These are phyloP conservation scores for Paramecium pentaurelia DNA, from an alignment of 73 alveolate species.

Conservation along the genomic window DNA sequence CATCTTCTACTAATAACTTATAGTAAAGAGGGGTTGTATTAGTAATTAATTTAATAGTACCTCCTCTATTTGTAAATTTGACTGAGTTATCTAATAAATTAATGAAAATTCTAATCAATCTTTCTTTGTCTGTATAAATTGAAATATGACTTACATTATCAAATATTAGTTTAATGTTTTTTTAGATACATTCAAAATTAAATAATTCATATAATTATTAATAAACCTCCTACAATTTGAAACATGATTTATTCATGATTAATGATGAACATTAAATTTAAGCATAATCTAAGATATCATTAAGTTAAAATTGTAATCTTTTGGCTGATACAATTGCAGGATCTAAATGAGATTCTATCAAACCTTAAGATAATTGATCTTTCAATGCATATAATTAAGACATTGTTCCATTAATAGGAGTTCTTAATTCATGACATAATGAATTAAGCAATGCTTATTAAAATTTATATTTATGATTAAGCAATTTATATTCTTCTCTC, in stretches of 20 bases:
- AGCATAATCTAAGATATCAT: conserved; percentile 34
- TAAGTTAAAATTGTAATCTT: neutral
- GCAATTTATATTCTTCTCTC: neutral
- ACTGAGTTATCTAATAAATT: neutral
- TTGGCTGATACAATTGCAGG: conserved; percentile 9
- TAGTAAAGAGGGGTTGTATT: neutral
- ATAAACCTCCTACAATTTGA: neutral
- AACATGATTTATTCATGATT: neutral
- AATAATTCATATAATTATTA: neutral
- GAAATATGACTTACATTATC: neutral
- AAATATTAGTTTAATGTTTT: neutral
- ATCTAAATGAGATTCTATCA: neutral
- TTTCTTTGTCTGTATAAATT: neutral
- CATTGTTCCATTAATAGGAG: neutral
- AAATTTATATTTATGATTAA: neutral
- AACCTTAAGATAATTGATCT: neutral
- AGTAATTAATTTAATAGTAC: neutral
- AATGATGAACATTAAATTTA: neutral
- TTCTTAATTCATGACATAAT: conserved; percentile 25
- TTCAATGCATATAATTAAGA: neutral
- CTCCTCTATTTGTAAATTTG: conserved; percentile 14
- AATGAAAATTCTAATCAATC: neutral
- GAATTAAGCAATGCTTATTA: neutral
- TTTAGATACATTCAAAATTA: neutral
- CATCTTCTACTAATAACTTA: neutral